Evolutionary conservation across 257 asterid species (phyloP), one percentile per base, ranked within the genome.

Genomic region (Petrea volubilis): DNA sequence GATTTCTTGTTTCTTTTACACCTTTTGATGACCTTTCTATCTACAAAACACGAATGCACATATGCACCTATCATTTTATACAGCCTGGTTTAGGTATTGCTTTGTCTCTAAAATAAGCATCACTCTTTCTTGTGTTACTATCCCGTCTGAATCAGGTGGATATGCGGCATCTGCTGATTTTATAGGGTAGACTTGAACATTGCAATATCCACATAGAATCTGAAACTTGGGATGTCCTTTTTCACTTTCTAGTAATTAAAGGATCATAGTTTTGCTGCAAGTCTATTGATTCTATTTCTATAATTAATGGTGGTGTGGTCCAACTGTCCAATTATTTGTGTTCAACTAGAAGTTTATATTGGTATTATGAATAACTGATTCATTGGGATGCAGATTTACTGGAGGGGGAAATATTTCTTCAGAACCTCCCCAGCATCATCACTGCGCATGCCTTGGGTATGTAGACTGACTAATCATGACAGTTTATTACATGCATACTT

Each of bases 321-420:
- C 29, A 58, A 44, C 40, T 63, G 55, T 67, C 58, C 40, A 50
- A 60, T 14, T 43, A 43, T 72, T 33, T 28, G 2, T 60, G 63
- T 44, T 55, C 21, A 28, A 5, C 57, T 31, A 4, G 44, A 64
- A 44, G 6, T 44, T 67, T 15, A 14, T 56, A 31, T 21, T 53
- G 60, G 63, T 73, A 33, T 50, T 62, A 40, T 9, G 47, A n/a
- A 27, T 53, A 38, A 51, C 51, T 78, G 69, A 64, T 71, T 60
- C 20, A 50, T 78, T 72, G 72, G 49, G 65, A 74, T 78, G 61
- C 91, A 91, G 99, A 85, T 76, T 58, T 95, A 82, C 98, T 92
- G 10, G 97, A 88, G 85, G 98, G 99, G 56, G 96, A 94, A 75
- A 92, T 94, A 80, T 94, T 94, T 84, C 98, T 94, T 56, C 99